Base-by-base conservation (phyloP, 441 rosid species). In the Flueggea neowawraea region DNA sequence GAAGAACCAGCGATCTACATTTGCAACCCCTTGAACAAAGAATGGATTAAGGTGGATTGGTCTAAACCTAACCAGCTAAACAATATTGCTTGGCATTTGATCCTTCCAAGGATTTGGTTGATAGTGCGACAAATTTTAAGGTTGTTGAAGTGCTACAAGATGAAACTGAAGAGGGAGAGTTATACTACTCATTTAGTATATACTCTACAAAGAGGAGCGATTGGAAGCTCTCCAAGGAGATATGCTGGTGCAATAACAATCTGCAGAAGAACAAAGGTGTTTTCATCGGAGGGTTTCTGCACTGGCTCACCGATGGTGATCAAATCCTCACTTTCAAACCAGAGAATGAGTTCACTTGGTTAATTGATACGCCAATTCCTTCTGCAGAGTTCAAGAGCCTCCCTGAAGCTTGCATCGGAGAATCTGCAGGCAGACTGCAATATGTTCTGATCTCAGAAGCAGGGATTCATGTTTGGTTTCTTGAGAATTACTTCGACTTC, bases 401-500 rank as follows among this genome's bases (percentile, higher is more conserved):
- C 53, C 77, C 76, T 2, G 69, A 72, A 57, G 67, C 71, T 16
- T 80, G 84, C 33, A 70, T 80, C 11, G 80, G 82, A 53, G 78
- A 80, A 57, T 67, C 68, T 33, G 60, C 72, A 49, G 75, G 72
- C 32, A 52, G 14, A 9, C 45, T 80, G 53, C 67, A 69, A 49
- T 77, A 72, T 16, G 43, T 72, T 9, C 45, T 69, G 68, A 31
- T 69, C 56, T 77, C 78, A 44, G 74, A 67, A 60, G 60, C 62
- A 13, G 84, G 84, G 48, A 10, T 77, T 41, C 77, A 72, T 6
- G 48, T 76, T 15, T 80, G 84, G 84, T 31, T 51, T 54, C 75
- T 80, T n/a, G 81, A 80, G 53, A 75, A 80, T 22, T 64, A 69
- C 62, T 80, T 74, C 48, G 81, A 80, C 32, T 60, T 52, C 49